phyloP scores from a whole-genome alignment of 208 protist species.

The Acanthamoeba healyi region DNA sequence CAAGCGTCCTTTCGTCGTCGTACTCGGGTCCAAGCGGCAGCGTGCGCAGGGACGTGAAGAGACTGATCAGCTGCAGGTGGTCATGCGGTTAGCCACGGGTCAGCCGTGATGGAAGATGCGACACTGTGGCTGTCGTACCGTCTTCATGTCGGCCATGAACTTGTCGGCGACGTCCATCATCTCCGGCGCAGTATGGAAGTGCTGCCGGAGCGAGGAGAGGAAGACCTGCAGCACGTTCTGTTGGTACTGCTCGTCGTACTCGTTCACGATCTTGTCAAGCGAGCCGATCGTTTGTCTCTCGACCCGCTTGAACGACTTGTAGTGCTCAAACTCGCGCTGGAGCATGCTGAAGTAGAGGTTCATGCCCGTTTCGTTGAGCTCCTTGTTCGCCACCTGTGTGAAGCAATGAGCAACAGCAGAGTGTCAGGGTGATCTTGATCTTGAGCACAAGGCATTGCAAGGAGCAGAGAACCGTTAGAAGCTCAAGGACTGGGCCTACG shows the following conservation, averaged over 20 bases:
- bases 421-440: too few relatives aligned
- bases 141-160: slow-evolving; percentile 73
- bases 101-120: too few relatives aligned
- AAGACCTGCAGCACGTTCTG: slow-evolving; percentile 29
- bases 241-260: slow-evolving; percentile 43
- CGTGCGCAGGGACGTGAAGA: slow-evolving; percentile 46
- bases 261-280: slow-evolving; percentile 57
- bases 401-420: neutral
- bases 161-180: slow-evolving; percentile 75
- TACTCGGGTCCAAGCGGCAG: slow-evolving; percentile 75
- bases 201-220: slow-evolving; percentile 61
- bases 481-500: neutral
- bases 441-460: neutral
- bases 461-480: neutral
- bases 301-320: slow-evolving; percentile 39
- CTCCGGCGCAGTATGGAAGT: slow-evolving; percentile 76
- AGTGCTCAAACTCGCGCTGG: slow-evolving; percentile 17
- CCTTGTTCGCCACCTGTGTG: slow-evolving; percentile 42
- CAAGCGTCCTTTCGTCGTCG: slow-evolving; percentile 81
- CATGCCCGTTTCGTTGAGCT: slow-evolving; percentile 12
- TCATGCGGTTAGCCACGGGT: neutral
- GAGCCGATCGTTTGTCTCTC: slow-evolving; percentile 54
- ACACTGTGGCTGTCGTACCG: neutral
- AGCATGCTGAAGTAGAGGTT: slow-evolving; percentile 69
- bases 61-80: neutral